Percentiles rank a stretch among this genome's conserved stretches.
Evolutionary conservation across 352 stramenopile genomes (phyloP).

Genomic region (Pythium sp.): DNA sequence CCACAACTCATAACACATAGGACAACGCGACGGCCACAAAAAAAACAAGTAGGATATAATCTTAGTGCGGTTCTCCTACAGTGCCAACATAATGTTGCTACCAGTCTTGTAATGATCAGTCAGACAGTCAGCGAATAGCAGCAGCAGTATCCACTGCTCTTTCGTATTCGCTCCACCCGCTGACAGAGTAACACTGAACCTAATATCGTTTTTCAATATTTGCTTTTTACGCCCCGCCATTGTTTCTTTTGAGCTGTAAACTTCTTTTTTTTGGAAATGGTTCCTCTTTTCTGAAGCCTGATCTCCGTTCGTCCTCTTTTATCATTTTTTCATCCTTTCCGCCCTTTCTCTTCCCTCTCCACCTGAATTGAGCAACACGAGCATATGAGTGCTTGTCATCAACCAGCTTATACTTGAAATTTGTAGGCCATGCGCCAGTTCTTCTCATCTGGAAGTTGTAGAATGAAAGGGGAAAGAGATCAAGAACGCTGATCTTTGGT

Average conservation of each 20-base stretch:
- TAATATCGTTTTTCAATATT: too few relatives aligned
- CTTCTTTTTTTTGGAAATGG: neutral
- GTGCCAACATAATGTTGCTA: too few relatives aligned
- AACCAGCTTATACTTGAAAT: neutral
- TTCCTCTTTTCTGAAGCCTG: neutral
- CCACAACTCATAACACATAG: too few relatives aligned
- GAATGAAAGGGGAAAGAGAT: neutral
- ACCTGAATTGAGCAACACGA: neutral
- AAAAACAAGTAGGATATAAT: too few relatives aligned
- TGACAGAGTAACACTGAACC: too few relatives aligned
- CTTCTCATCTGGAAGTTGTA: neutral
- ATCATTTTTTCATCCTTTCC: neutral
- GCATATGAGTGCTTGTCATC: neutral
- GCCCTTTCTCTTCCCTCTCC: neutral
- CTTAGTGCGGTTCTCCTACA: too few relatives aligned
- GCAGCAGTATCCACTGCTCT: too few relatives aligned
- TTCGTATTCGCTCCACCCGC: too few relatives aligned
- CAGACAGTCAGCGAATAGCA: too few relatives aligned
- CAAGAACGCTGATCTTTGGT: neutral
- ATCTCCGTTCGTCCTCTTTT: neutral
- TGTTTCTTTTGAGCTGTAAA: neutral
- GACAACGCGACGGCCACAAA: too few relatives aligned
- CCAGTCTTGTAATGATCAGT: too few relatives aligned
- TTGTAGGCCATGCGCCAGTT: constrained; percentile 2
- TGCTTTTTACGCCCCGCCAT: too few relatives aligned